phyloP scores from a whole-genome alignment of 2,329 filamentous ascomycete genomes.

The Graphium sp. region DNA sequence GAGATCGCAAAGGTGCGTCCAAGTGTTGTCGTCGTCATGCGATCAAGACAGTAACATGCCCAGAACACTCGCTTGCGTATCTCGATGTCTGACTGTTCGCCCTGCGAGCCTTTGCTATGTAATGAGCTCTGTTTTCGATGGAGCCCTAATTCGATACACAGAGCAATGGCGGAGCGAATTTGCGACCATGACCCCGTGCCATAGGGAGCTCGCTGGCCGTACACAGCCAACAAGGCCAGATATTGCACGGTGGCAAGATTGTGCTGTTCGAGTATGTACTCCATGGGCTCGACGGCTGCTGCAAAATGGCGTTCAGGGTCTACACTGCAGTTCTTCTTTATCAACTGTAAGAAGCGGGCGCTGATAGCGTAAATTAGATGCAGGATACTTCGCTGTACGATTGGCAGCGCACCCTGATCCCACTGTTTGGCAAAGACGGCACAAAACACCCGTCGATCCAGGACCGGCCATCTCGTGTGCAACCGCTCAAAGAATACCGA shows the following conservation, averaged over 20 bases:
- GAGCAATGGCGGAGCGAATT: slow-evolving; percentile 12
- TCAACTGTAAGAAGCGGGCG: slow-evolving; percentile 10
- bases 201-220: slow-evolving; percentile 15
- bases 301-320: slow-evolving; percentile 12
- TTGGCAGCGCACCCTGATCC: slow-evolving; percentile 7
- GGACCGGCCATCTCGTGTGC: slow-evolving; percentile 11
- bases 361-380: slow-evolving; percentile 12
- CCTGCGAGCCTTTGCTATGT: slow-evolving; percentile 2
- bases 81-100: slow-evolving; percentile 9
- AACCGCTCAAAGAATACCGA: slow-evolving; percentile 11
- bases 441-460: slow-evolving; percentile 9
- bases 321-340: slow-evolving; percentile 9
- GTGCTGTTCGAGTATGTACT: slow-evolving; percentile 14
- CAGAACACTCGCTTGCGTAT: slow-evolving; percentile 15
- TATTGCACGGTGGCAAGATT: slow-evolving; percentile 15
- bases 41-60: slow-evolving; percentile 16
- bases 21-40: slow-evolving; percentile 14
- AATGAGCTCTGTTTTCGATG: slow-evolving; percentile 10
- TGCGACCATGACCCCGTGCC: slow-evolving; percentile 17
- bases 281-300: slow-evolving; percentile 14
- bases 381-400: slow-evolving; percentile 10
- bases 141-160: slow-evolving; percentile 15
- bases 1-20: slow-evolving; percentile 16
- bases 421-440: slow-evolving; percentile 8
- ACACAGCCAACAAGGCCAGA: slow-evolving; percentile 14